A percentile compares a stretch with the other conserved stretches of the same genome.
These are phyloP conservation scores for Thraustochytrium striatum DNA, from an alignment of 352 stramenopile genomes.

Conservation along the genomic window DNA sequence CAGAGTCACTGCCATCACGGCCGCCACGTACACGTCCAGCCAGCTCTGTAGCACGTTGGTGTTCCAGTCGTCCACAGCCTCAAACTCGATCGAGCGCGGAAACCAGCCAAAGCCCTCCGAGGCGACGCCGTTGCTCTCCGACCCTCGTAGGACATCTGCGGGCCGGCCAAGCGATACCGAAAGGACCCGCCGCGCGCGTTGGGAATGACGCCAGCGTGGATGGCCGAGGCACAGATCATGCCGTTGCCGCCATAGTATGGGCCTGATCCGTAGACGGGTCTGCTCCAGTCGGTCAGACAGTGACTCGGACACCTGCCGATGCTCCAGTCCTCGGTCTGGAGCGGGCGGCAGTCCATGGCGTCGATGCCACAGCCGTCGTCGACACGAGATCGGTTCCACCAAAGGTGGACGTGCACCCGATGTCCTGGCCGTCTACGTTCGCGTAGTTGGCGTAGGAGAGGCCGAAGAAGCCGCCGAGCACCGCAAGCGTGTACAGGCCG, in stretches of 20 bases:
- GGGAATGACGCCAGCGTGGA: slow-evolving; percentile 27
- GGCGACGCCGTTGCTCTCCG: not conserved
- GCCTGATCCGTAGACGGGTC: slow-evolving; percentile 12
- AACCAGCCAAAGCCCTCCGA: slow-evolving; percentile 30
- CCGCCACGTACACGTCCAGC: not conserved
- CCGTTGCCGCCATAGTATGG: not conserved
- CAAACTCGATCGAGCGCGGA: slow-evolving; percentile 3
- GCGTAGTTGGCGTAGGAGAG: slow-evolving; percentile 10
- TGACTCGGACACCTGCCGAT: not conserved
- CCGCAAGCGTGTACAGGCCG: not conserved
- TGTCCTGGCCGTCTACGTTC: not conserved
- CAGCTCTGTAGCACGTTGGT: slow-evolving; percentile 3
- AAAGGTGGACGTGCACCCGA: not conserved
- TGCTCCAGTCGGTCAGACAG: slow-evolving; percentile 12
- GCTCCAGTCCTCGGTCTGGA: not conserved
- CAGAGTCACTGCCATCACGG: not conserved
- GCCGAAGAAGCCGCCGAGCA: slow-evolving; percentile 15
- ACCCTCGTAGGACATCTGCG: not conserved
- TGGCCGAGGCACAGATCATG: slow-evolving; percentile 14
- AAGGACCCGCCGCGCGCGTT: not conserved
- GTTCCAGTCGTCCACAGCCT: not conserved
- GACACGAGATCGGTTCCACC: not conserved
- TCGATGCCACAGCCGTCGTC: slow-evolving; percentile 10
- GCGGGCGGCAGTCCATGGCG: slow-evolving; percentile 1
- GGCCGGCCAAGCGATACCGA: not conserved